These are phyloP conservation scores for Apostasia ramifera DNA, from an alignment of 106 monocot species.

Conservation along the genomic window DNA sequence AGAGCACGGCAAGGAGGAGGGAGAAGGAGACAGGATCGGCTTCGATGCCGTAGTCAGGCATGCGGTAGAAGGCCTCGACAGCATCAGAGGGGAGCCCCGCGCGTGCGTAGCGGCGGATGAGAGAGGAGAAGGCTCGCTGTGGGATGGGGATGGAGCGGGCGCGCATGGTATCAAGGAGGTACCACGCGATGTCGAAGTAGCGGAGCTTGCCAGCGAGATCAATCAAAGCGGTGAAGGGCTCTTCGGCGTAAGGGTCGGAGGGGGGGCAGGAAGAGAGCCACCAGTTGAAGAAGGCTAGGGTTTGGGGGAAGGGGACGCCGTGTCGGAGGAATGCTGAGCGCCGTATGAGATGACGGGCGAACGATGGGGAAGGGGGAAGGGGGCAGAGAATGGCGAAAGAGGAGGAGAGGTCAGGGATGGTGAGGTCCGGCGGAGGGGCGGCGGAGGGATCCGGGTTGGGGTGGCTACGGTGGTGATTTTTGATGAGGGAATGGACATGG, in stretches of 20 bases:
- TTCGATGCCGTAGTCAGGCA: slow-evolving; percentile 58
- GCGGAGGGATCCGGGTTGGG: slow-evolving; percentile 7
- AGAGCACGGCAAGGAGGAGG: slow-evolving; percentile 41
- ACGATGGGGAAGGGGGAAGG: slow-evolving; percentile 24
- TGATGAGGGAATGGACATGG: slow-evolving; percentile 26
- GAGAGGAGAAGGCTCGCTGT: slow-evolving; percentile 30
- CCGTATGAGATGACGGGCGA: slow-evolving; percentile 40
- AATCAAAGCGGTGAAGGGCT: slow-evolving; percentile 48
- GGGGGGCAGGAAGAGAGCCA: slow-evolving; percentile 21
- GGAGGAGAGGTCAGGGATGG: slow-evolving; percentile 34
- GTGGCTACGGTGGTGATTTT: slow-evolving; percentile 35
- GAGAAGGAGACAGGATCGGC: slow-evolving; percentile 49
- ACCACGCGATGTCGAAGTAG: slow-evolving; percentile 63
- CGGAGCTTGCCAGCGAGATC: slow-evolving; percentile 78
- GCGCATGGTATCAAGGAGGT: slow-evolving; percentile 61
- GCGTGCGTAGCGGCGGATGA: slow-evolving; percentile 75
- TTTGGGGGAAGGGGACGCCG: slow-evolving; percentile 47
- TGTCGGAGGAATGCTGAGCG: slow-evolving; percentile 41
- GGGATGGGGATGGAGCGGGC: slow-evolving; percentile 26
- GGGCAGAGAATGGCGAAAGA: slow-evolving; percentile 4
- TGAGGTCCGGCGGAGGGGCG: slow-evolving; percentile 22
- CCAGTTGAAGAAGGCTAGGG: slow-evolving; percentile 68
- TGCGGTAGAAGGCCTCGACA: slow-evolving; percentile 42
- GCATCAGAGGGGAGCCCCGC: slow-evolving; percentile 58
- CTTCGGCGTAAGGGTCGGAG: not conserved